Percentiles rank a stretch among this genome's conserved stretches.
phyloP scores from a whole-genome alignment of 352 stramenopile species.

The Phytophthora sansomeana region DNA sequence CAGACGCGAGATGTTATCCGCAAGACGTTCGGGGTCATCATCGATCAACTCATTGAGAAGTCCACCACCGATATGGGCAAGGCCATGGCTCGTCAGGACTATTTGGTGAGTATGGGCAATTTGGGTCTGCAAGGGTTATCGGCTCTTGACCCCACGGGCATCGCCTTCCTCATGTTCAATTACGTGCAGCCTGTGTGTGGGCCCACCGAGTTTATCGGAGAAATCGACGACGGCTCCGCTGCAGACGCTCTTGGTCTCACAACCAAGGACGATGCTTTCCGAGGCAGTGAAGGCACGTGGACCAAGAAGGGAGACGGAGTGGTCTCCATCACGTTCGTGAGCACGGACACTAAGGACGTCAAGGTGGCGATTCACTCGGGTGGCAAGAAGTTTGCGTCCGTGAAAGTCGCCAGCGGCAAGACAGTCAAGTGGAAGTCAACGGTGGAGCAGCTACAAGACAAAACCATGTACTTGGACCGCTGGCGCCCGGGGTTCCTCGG shows the following conservation, averaged over 20 bases:
- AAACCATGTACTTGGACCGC: constrained; percentile 72
- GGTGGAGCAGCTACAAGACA: constrained; percentile 49
- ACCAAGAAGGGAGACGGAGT: constrained; percentile 48
- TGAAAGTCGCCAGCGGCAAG: constrained; percentile 42
- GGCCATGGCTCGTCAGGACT: constrained; percentile 42
- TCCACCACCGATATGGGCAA: constrained; percentile 49
- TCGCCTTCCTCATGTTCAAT: constrained; percentile 53
- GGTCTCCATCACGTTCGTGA: constrained; percentile 56
- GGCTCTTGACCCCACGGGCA: constrained; percentile 55
- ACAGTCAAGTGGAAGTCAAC: constrained; percentile 53
- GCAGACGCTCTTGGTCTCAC: constrained; percentile 50
- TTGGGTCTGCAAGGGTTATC: constrained; percentile 34
- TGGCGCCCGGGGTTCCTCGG: constrained; percentile 61
- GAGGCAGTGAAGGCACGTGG: constrained; percentile 49
- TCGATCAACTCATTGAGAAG: constrained; percentile 61
- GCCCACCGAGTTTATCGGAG: constrained; percentile 57
- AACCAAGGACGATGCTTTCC: constrained; percentile 53
- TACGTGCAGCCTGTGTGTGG: constrained; percentile 71
- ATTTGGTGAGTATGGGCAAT: constrained; percentile 47
- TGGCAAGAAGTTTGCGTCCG: constrained; percentile 42
- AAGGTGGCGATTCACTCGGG: constrained; percentile 55
- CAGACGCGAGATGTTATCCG: constrained; percentile 56
- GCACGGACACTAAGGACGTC: constrained; percentile 51
- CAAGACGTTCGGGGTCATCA: constrained; percentile 62
- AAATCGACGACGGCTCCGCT: constrained; percentile 61